Base-by-base conservation (phyloP, 2,329 filamentous ascomycete species). In the Graphiopsis chlorocephala region DNA sequence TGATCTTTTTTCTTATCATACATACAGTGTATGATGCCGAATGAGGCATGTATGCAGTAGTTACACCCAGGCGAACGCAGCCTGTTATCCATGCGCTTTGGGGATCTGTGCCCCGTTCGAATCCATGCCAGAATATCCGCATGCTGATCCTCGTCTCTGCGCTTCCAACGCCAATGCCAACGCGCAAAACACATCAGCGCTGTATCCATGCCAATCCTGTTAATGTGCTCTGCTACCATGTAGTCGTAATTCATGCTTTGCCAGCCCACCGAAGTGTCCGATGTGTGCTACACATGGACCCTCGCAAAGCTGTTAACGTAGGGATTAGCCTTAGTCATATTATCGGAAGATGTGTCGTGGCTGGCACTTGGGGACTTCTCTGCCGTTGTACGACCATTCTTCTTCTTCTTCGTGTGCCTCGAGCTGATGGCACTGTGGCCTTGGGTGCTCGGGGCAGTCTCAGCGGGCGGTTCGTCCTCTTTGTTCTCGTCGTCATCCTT, bases 241-340 rank as follows among this genome's bases (percentile, higher is more conserved):
- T 65, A 56, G 42, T 69, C 68, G 64, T 72, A 71, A 72, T 66
- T 68, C 66, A 75, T 75, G 71, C 72, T 71, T 69, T 65, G 67
- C 69, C 70, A 69, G 70, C 73, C 69, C 69, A 68, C 66, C 70
- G 68, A 29, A 66, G 72, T 69, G 69, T 66, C 65, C 69, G 70
- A 65, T 70, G 72, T 70, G 71, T 74, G 64, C 74, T 76, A 76
- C 69, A 75, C 73, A 74, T 75, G 72, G 71, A 74, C 70, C 70
- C 70, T 70, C 70, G 72, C 70, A 73, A 76, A 74, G 74, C 73
- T 76, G 70, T 68, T 73, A 65, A 71, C 67, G 68, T 67, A 69
- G 68, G 68, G 67, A 70, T 74, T 72, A 75, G 72, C 72, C 70
- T 68, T 68, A 61, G 65, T 52, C 62, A 66, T 66, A 47, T 71